These are phyloP conservation scores for Rhodotorula mucilaginosa DNA, from an alignment of 1,284 basidiomycete genomes.

Conservation along the genomic window DNA sequence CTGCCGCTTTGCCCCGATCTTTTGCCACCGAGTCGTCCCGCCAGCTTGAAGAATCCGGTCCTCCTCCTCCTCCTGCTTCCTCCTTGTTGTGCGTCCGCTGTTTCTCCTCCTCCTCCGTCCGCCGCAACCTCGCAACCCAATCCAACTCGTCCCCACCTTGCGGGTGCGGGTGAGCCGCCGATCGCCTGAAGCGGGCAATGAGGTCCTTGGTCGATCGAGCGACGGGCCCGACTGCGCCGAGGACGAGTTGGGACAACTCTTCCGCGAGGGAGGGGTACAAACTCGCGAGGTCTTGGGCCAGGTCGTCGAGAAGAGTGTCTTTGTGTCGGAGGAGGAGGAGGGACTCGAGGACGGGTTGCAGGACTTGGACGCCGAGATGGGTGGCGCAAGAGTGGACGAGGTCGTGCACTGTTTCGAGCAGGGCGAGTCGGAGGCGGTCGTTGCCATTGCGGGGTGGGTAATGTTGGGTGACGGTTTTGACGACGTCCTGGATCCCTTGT, in stretches of 20 bases:
- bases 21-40: no score
- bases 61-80: no score
- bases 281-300: neutral
- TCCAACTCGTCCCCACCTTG: neutral
- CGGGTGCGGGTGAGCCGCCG: neutral
- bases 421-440: conserved; percentile 2
- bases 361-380: neutral
- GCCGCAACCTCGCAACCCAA: neutral
- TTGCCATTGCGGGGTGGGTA: neutral
- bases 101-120: neutral
- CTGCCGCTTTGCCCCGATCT: no score
- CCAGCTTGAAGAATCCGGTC: no score
- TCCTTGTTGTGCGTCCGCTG: neutral
- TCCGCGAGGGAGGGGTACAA: neutral
- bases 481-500: neutral
- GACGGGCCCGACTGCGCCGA: conserved; percentile 10
- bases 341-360: neutral
- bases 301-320: no score
- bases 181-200: conserved; percentile 7
- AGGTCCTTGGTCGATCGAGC: conserved; percentile 22
- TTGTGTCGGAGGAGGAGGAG: no score
- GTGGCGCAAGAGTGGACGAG: neutral
- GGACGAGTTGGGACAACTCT: neutral
- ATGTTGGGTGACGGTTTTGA: neutral
- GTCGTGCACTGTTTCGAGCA: conserved; percentile 9